Conservation (phyloP, 2,329 filamentous ascomycete genomes). For the Xylogone sp. region DNA sequence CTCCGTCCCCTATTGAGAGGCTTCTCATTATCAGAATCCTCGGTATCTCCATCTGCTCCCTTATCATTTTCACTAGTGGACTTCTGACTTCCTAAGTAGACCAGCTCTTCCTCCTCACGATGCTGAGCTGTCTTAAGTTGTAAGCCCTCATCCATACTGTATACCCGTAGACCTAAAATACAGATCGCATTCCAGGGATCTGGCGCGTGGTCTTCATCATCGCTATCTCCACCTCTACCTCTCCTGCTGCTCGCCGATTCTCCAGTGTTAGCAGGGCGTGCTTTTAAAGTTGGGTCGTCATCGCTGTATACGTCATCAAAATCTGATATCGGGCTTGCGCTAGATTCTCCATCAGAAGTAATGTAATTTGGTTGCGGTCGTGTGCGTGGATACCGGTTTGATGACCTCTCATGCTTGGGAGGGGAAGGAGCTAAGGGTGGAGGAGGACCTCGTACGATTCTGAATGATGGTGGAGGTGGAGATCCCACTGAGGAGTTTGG, state of each 20-base stretch:
- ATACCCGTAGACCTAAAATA: slow-evolving; percentile 37
- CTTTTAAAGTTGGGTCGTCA: slow-evolving; percentile 53
- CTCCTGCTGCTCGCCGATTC: slow-evolving; percentile 17
- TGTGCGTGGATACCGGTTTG: slow-evolving; percentile 24
- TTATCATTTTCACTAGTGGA: background rate
- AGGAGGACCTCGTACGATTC: background rate
- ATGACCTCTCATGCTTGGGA: slow-evolving; percentile 17
- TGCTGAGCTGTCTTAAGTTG: slow-evolving; percentile 42
- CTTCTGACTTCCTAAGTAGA: background rate
- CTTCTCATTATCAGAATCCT: background rate
- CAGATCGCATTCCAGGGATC: slow-evolving; percentile 41
- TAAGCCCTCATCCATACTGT: slow-evolving; percentile 43
- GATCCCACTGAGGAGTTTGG: slow-evolving; percentile 14
- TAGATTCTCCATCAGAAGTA: slow-evolving; percentile 49
- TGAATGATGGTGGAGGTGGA: background rate
- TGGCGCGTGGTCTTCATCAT: slow-evolving; percentile 27
- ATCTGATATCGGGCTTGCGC: slow-evolving; percentile 56
- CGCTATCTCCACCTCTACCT: slow-evolving; percentile 13
- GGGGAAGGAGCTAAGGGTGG: slow-evolving; percentile 13
- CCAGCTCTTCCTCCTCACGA: slow-evolving; percentile 43
- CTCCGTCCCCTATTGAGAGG: background rate
- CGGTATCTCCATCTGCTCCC: background rate
- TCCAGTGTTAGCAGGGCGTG: slow-evolving; percentile 28
- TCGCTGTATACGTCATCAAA: slow-evolving; percentile 57
- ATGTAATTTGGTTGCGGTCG: slow-evolving; percentile 12